phyloP scores from a whole-genome alignment of 2,329 filamentous ascomycete genomes.

The Hysterium pulicare region DNA sequence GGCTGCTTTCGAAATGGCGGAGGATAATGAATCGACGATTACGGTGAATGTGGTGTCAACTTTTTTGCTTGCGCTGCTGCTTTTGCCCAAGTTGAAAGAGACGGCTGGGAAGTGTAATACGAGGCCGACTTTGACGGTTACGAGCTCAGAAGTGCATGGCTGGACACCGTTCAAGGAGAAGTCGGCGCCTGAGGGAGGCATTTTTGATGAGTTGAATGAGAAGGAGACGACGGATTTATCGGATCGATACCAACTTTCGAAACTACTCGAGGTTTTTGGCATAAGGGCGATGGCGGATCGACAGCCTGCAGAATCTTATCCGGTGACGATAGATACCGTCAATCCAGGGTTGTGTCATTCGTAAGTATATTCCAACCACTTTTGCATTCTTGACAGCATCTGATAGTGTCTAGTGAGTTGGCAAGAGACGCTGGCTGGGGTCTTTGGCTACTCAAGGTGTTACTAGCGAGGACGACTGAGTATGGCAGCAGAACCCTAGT shows the following conservation, averaged over 20 bases:
- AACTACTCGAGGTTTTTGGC: slow-evolving; percentile 29
- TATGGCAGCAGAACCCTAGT: slow-evolving; percentile 42
- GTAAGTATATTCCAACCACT: slow-evolving; percentile 12
- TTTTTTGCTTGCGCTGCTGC: slow-evolving; percentile 30
- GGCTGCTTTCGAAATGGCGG: slow-evolving; percentile 19
- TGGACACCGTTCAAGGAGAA: slow-evolving; percentile 23
- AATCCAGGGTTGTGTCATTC: slow-evolving; percentile 35
- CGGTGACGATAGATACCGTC: slow-evolving; percentile 30
- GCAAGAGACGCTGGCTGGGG: slow-evolving; percentile 15
- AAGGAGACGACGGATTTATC: slow-evolving; percentile 10
- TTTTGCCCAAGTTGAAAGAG: slow-evolving; percentile 24
- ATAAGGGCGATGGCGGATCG: slow-evolving; percentile 20
- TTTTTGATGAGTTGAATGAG: slow-evolving; percentile 27
- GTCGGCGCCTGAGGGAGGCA: slow-evolving; percentile 19
- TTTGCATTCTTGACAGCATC: not conserved
- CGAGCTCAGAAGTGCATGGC: slow-evolving; percentile 31
- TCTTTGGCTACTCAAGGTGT: slow-evolving; percentile 11
- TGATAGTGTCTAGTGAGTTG: slow-evolving; percentile 14
- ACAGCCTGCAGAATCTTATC: slow-evolving; percentile 12
- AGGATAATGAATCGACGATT: slow-evolving; percentile 32
- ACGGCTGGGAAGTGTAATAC: slow-evolving; percentile 21
- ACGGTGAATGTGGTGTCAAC: slow-evolving; percentile 42
- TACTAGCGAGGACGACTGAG: slow-evolving; percentile 38
- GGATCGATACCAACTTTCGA: slow-evolving; percentile 26
- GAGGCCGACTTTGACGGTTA: slow-evolving; percentile 27